phyloP scores from a whole-genome alignment of 2,329 filamentous ascomycete species.

The Tolypocladium amazonense region DNA sequence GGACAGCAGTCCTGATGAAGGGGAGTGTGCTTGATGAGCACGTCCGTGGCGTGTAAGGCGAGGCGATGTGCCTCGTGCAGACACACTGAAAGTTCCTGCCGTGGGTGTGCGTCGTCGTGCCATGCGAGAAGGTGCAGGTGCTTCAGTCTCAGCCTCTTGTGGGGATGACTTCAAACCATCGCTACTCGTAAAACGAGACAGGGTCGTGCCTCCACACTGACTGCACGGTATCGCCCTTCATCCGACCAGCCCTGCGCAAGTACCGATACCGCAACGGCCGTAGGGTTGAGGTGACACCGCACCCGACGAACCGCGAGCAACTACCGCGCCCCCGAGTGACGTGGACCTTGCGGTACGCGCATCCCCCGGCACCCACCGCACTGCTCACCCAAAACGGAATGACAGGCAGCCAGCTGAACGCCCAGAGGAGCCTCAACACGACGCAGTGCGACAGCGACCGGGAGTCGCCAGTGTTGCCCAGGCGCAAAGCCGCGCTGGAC shows the following conservation, averaged over 20 bases:
- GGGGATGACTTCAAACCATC: not conserved
- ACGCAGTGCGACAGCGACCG: not conserved
- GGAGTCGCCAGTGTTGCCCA: not conserved
- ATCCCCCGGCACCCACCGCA: not conserved
- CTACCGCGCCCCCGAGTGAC: not conserved
- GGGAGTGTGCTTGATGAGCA: not conserved
- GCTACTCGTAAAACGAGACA: not conserved
- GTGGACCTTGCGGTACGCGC: not conserved
- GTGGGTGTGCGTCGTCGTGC: not conserved
- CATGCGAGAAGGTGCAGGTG: not conserved
- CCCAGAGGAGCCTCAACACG: not conserved
- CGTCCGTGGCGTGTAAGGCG: not conserved
- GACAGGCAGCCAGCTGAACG: slow-evolving; percentile 1
- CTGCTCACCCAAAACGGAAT: not conserved
- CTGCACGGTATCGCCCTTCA: not conserved
- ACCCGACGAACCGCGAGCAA: not conserved
- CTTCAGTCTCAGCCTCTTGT: not conserved
- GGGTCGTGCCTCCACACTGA: not conserved
- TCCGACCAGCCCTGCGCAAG: not conserved
- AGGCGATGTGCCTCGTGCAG: not conserved
- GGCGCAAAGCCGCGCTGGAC: not conserved
- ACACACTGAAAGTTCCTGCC: not conserved
- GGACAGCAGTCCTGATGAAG: not conserved
- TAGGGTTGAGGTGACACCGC: not conserved
- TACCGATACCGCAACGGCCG: not conserved